Evolutionary conservation across 176 grass and related monocot genomes (phyloP), one percentile per base, ranked within the genome.

Genomic region (Carex scoparia): DNA sequence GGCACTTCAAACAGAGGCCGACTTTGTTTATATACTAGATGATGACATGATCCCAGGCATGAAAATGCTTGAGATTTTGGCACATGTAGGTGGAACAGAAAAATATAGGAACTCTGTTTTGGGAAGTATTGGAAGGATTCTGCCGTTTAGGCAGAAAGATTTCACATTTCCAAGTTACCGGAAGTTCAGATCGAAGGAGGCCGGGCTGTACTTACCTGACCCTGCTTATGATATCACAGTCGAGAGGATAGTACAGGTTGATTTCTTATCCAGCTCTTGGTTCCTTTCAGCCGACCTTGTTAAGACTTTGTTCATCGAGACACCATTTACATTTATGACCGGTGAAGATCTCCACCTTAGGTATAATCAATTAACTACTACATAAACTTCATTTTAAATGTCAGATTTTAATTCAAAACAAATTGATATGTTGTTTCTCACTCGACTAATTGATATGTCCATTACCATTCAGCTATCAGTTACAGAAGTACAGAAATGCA

Each of bases 331-430:
- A 67, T 95, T 95, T 85, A 89, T 94, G 91, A 99, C 96, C 1
- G 96, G 96, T 31, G 96, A 99, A 88, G 96, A 99, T 82, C 93
- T 99, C 5, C 93, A 99, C 76, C 91, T 99, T 6, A 99, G 89
- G 89, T 91, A 78, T 91, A 79, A 78, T 37, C 54, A 19, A 71
- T 57, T 19, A 61, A 68, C 56, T 78, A 62, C 18, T 53, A 75
- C 48, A 8, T 27, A 31, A 53, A 35, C 58, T 19, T 13, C 8
- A 33, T 80, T 69, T 37, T 60, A 18, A 13, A 38, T 86, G 59
- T 55, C 31, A 19, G 49, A 57, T 78, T 68, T 79, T 65, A 65
- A 16, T 80, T 15, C 33, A 78, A 32, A 51, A 55, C 42, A 42
- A 49, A 5, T 48, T 73, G 18, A 8, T 6, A 27, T 49, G 23